These are phyloP conservation scores for Sporothrix mexicana DNA, from an alignment of 2,329 filamentous ascomycete genomes.

Conservation along the genomic window DNA sequence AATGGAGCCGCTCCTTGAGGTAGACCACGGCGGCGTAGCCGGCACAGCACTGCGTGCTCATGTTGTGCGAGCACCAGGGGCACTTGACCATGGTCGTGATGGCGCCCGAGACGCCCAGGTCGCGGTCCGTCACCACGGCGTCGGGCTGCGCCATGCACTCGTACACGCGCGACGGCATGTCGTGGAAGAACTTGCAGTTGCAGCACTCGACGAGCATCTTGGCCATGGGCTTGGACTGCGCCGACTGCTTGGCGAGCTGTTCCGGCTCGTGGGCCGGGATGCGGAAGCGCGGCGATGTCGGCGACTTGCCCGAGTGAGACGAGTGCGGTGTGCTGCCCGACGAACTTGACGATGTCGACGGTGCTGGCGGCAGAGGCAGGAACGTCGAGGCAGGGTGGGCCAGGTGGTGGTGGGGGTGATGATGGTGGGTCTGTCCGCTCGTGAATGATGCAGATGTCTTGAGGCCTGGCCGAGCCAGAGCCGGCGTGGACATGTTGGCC, in stretches of 20 bases:
- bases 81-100: constrained; percentile 69
- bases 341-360: neutral
- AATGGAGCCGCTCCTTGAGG: constrained; percentile 67
- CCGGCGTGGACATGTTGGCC: constrained; percentile 28
- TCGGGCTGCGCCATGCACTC: constrained; percentile 68
- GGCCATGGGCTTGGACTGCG: constrained; percentile 47
- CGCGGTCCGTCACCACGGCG: constrained; percentile 57
- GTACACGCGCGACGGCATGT: constrained; percentile 68
- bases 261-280: constrained; percentile 33
- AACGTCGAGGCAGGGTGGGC: neutral
- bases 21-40: constrained; percentile 71
- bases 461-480: constrained; percentile 23
- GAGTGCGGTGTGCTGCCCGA: neutral
- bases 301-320: neutral
- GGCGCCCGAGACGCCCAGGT: constrained; percentile 59
- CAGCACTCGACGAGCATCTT: constrained; percentile 72
- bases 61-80: constrained; percentile 74
- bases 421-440: neutral
- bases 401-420: neutral
- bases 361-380: neutral
- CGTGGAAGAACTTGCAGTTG: constrained; percentile 67
- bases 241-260: constrained; percentile 17
- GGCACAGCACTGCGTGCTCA: constrained; percentile 71
- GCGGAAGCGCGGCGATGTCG: constrained; percentile 31
- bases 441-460: constrained; percentile 18